Evolutionary conservation across 1,284 basidiomycete genomes (phyloP).

Genomic region (Butyriboletus appendiculatus): DNA sequence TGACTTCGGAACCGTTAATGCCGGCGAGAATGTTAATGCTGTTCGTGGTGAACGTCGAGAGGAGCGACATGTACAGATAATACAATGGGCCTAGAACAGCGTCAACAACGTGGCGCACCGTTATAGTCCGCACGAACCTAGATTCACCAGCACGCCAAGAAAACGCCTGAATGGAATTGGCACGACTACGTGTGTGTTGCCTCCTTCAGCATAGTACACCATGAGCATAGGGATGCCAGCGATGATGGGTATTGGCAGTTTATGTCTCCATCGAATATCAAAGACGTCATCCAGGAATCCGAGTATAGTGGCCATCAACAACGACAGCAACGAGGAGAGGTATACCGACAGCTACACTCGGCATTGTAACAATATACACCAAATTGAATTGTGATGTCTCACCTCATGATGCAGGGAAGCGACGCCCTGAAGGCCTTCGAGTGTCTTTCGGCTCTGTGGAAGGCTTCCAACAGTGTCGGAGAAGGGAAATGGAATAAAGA

Average conservation of each 20-base stretch:
- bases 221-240: constrained; percentile 93
- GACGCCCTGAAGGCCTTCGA: constrained; percentile 63
- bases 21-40: constrained; percentile 99
- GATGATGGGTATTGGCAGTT: constrained; percentile 95
- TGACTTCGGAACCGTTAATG: constrained; percentile 95
- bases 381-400: constrained; percentile 24
- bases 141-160: constrained; percentile 81
- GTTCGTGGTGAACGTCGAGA: constrained; percentile 98
- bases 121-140: constrained; percentile 58
- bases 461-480: constrained; percentile 64
- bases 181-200: constrained; percentile 93
- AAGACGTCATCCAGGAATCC: constrained; percentile 98
- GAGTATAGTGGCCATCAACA: constrained; percentile 90
- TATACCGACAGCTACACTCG: constrained; percentile 81
- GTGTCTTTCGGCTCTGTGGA: constrained; percentile 39
- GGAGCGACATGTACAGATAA: constrained; percentile 94
- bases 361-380: neutral
- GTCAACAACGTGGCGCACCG: constrained; percentile 4
- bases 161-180: constrained; percentile 76
- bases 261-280: constrained; percentile 98
- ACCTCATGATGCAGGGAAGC: constrained; percentile 92
- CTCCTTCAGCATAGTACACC: constrained; percentile 94
- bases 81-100: constrained; percentile 78
- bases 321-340: constrained; percentile 87
- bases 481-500: constrained; percentile 91